phyloP scores from a whole-genome alignment of 768 basidiomycete species.

The Crepidotus variabilis region DNA sequence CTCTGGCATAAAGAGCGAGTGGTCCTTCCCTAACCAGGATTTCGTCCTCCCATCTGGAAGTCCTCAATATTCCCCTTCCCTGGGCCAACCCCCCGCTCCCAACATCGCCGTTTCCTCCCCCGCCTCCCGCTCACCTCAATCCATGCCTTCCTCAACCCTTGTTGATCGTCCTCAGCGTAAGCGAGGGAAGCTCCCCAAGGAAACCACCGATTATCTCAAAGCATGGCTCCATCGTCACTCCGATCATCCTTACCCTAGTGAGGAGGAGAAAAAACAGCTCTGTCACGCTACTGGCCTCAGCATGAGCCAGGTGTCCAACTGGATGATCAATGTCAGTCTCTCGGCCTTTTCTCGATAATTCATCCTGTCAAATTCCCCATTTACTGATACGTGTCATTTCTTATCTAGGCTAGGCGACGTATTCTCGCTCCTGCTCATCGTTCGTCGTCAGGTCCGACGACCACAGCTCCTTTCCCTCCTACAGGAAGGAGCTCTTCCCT shows the following conservation, averaged over 20 bases:
- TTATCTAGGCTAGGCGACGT: constrained; percentile 66
- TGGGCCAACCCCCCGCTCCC: constrained; percentile 39
- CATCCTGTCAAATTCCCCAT: constrained; percentile 6
- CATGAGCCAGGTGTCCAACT: constrained; percentile 89
- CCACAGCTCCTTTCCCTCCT: constrained; percentile 68
- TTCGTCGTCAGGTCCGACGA: constrained; percentile 72
- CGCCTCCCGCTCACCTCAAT: constrained; percentile 51
- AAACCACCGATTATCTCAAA: constrained; percentile 86
- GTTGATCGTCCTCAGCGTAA: constrained; percentile 79
- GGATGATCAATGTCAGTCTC: constrained; percentile 82
- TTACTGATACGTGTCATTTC: constrained; percentile 9
- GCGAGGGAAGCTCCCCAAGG: constrained; percentile 85
- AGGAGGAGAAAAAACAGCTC: constrained; percentile 88
- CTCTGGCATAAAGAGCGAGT: constrained; percentile 63
- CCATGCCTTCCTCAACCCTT: constrained; percentile 49
- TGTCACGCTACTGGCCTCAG: constrained; percentile 82
- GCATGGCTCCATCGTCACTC: constrained; percentile 86
- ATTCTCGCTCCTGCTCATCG: constrained; percentile 82
- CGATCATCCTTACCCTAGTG: constrained; percentile 85
- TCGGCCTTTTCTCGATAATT: neutral
- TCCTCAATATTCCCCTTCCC: constrained; percentile 38
- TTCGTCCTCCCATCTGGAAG: constrained; percentile 46
- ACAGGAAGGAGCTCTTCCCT: constrained; percentile 40
- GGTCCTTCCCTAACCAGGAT: constrained; percentile 63
- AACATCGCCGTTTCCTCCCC: constrained; percentile 40